Percentiles rank a stretch among this genome's conserved stretches.
Conservation (phyloP, 306 rosid genomes). For the Cucumis cinereus region DNA sequence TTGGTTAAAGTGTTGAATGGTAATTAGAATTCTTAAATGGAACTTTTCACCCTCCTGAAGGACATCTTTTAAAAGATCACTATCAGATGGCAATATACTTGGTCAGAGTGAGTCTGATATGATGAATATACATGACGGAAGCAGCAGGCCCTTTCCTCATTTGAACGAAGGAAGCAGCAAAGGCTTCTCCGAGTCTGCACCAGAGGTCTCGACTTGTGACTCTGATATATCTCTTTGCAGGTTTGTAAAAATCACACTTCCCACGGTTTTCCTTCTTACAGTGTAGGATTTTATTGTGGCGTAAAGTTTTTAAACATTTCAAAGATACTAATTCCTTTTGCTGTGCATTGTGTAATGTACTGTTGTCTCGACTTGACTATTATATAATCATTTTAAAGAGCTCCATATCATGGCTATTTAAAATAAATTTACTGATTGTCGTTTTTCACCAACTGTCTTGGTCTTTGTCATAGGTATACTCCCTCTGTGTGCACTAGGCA, state of each 20-base stretch:
- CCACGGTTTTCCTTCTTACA: not conserved
- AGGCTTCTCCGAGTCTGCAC: constrained; percentile 39
- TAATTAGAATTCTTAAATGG: constrained; percentile 1
- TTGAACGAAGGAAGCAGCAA: constrained; percentile 15
- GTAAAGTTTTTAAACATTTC: not conserved
- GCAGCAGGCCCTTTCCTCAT: constrained; percentile 24
- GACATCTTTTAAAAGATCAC: constrained; percentile 61
- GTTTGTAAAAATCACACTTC: constrained; percentile 26
- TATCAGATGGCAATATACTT: constrained; percentile 71
- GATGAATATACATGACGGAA: constrained; percentile 25
- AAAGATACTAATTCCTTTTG: not conserved
- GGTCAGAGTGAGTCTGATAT: constrained; percentile 33
- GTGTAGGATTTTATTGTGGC: not conserved
- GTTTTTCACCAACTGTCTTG: not conserved
- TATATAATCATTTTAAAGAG: not conserved
- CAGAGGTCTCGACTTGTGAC: constrained; percentile 35
- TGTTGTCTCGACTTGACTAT: not conserved
- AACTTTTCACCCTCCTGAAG: constrained; percentile 24
- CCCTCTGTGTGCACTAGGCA: constrained; percentile 36
- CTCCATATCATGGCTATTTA: not conserved
- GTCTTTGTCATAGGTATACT: constrained; percentile 9
- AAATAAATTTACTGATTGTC: not conserved
- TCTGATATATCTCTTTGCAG: constrained; percentile 51
- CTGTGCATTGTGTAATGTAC: not conserved
- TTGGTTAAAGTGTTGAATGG: constrained; percentile 1